Evolutionary conservation across 352 stramenopile species (phyloP).

Genomic region (Phytophthora quininea): DNA sequence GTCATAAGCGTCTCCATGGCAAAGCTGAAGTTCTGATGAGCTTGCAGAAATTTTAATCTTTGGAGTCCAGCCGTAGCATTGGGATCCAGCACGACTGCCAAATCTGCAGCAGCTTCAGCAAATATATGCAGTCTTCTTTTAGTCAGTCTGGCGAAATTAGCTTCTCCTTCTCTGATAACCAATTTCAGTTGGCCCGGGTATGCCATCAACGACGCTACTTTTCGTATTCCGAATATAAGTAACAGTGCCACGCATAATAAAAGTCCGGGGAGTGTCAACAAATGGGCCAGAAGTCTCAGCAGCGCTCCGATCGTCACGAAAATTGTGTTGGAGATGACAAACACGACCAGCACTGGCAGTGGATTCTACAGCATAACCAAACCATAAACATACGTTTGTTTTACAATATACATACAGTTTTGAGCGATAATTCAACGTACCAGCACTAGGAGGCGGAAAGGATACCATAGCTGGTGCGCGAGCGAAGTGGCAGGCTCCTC

Average conservation of each 20-base stretch:
- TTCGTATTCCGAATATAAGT: constrained; percentile 44
- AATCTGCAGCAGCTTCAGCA: constrained; percentile 59
- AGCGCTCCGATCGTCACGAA: constrained; percentile 70
- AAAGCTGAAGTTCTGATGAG: constrained; percentile 72
- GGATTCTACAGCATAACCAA: constrained; percentile 52
- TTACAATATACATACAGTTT: neutral
- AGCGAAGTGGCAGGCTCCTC: constrained; percentile 35
- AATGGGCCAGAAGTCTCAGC: constrained; percentile 47
- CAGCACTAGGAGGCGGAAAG: constrained; percentile 64
- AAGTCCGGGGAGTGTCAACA: constrained; percentile 63
- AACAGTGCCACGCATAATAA: constrained; percentile 48
- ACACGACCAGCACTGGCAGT: constrained; percentile 53
- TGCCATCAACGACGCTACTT: constrained; percentile 61
- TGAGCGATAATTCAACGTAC: constrained; percentile 31
- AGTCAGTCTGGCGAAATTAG: constrained; percentile 73
- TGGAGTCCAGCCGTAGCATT: constrained; percentile 22
- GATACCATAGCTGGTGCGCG: constrained; percentile 75
- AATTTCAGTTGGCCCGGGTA: constrained; percentile 80
- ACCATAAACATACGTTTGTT: neutral
- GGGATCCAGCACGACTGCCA: constrained; percentile 47
- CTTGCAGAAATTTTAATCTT: constrained; percentile 63
- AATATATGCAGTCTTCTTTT: constrained; percentile 78
- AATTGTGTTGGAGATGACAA: constrained; percentile 56
- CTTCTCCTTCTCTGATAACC: constrained; percentile 81
- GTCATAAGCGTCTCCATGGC: constrained; percentile 68